These are phyloP conservation scores for Ilex aquifolium DNA, from an alignment of 257 asterid species.

Conservation along the genomic window DNA sequence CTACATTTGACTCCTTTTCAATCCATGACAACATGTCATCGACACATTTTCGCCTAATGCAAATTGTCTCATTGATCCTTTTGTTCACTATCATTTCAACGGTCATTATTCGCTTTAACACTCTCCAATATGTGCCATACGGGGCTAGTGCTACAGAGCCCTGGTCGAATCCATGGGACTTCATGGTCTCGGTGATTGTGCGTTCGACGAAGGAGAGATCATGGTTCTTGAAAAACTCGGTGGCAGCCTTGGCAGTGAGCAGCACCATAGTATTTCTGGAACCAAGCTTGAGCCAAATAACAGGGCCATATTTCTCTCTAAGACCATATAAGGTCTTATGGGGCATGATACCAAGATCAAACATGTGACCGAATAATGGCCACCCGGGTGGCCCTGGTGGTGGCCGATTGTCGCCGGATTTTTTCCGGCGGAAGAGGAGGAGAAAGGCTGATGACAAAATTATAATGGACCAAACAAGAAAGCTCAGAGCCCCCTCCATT, in stretches of 20 bases:
- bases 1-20: conserved; percentile 5
- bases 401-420: neutral
- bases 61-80: conserved; percentile 28
- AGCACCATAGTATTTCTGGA: conserved; percentile 40
- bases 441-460: conserved; percentile 15
- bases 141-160: conserved; percentile 48
- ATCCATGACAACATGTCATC: conserved; percentile 37
- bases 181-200: conserved; percentile 32
- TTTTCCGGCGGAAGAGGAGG: neutral
- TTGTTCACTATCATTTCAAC: conserved; percentile 38
- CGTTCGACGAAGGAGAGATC: conserved; percentile 42
- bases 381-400: conserved; percentile 54
- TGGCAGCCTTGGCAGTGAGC: conserved; percentile 30
- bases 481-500: conserved; percentile 23
- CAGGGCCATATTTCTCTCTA: conserved; percentile 29
- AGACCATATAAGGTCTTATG: conserved; percentile 30
- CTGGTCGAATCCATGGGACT: conserved; percentile 22
- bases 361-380: conserved; percentile 51
- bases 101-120: conserved; percentile 45
- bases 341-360: conserved; percentile 37
- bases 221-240: conserved; percentile 42
- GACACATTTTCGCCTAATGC: conserved; percentile 29
- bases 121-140: conserved; percentile 56
- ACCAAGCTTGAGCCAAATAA: conserved; percentile 48
- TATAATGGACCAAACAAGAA: conserved; percentile 14